These are phyloP conservation scores for Aspergillus calidoustus DNA, from an alignment of 2,329 filamentous ascomycete genomes.

Conservation along the genomic window DNA sequence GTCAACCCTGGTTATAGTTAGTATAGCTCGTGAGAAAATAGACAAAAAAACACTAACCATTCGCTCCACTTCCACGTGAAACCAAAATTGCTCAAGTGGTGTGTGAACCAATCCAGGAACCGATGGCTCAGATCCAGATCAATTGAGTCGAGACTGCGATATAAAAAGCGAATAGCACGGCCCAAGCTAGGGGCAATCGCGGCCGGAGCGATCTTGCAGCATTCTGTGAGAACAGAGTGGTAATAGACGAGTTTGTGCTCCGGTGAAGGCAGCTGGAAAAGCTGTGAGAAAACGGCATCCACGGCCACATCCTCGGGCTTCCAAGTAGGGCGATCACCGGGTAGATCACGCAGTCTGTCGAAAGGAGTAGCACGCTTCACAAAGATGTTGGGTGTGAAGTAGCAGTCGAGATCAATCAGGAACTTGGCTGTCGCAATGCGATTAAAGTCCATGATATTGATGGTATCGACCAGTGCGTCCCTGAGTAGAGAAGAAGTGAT, in stretches of 20 bases:
- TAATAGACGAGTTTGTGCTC: constrained; percentile 98
- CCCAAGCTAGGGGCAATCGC: constrained; percentile 96
- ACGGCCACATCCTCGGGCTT: constrained; percentile 97
- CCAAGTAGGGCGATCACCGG: constrained; percentile 76
- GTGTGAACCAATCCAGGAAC: constrained; percentile 96
- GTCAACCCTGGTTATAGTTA: constrained; percentile 62
- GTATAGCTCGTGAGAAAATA: constrained; percentile 3
- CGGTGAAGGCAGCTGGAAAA: constrained; percentile 82
- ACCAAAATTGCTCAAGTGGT: constrained; percentile 97
- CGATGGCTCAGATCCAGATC: constrained; percentile 85
- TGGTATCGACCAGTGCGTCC: constrained; percentile 86
- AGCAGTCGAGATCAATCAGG: constrained; percentile 92
- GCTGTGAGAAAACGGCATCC: constrained; percentile 95
- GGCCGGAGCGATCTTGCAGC: constrained; percentile 92
- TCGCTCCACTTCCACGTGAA: constrained; percentile 99
- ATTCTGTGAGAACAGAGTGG: constrained; percentile 90
- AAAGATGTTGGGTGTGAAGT: constrained; percentile 87
- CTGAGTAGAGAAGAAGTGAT: constrained; percentile 83
- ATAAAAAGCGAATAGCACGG: constrained; percentile 88
- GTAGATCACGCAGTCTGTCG: constrained; percentile 75
- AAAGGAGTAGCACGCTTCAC: constrained; percentile 92
- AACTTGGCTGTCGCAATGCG: constrained; percentile 84
- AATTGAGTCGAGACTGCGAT: constrained; percentile 78
- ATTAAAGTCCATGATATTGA: constrained; percentile 93
- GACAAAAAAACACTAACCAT: constrained; percentile 63